Percentiles rank a stretch among this genome's conserved stretches.
Evolutionary conservation across 805 yeast genomes (phyloP).

Genomic region (Starmerella lactis-condensi): DNA sequence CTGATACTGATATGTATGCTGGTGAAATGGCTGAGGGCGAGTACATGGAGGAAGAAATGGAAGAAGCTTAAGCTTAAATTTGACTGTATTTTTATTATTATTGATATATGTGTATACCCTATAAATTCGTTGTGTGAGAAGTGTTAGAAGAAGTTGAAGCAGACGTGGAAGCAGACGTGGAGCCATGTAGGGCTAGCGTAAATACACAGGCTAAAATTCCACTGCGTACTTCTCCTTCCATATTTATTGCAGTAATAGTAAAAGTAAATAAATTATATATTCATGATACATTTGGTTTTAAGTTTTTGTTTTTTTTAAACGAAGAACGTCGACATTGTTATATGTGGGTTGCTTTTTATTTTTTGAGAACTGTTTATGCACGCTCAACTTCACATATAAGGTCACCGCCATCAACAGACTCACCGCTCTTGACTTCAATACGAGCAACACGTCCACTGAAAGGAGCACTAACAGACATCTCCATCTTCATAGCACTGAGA

Average conservation of each 20-base stretch:
- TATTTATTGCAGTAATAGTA: too few relatives aligned
- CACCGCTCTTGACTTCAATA: conserved; percentile 69
- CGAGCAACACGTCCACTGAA: conserved; percentile 68
- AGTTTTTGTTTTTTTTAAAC: neutral
- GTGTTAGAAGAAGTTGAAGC: too few relatives aligned
- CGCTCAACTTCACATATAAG: conserved; percentile 43
- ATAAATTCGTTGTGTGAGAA: too few relatives aligned
- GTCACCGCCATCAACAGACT: conserved; percentile 88
- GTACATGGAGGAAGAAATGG: neutral
- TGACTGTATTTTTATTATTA: neutral
- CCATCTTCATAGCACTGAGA: conserved; percentile 97
- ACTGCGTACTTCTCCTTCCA: too few relatives aligned
- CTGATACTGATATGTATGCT: conserved; percentile 23
- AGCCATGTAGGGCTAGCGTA: too few relatives aligned
- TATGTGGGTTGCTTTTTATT: neutral
- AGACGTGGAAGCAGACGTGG: too few relatives aligned
- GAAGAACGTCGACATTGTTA: neutral
- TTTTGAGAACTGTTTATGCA: neutral
- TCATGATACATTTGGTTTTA: neutral
- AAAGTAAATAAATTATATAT: neutral
- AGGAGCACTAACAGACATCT: conserved; percentile 92
- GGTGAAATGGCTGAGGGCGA: conserved; percentile 11
- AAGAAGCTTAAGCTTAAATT: neutral
- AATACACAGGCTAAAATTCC: too few relatives aligned
- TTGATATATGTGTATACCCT: neutral